Evolutionary conservation across 2,329 filamentous ascomycete genomes (phyloP), one percentile per base, ranked within the genome.

Genomic region (Nigrospora osmanthi): DNA sequence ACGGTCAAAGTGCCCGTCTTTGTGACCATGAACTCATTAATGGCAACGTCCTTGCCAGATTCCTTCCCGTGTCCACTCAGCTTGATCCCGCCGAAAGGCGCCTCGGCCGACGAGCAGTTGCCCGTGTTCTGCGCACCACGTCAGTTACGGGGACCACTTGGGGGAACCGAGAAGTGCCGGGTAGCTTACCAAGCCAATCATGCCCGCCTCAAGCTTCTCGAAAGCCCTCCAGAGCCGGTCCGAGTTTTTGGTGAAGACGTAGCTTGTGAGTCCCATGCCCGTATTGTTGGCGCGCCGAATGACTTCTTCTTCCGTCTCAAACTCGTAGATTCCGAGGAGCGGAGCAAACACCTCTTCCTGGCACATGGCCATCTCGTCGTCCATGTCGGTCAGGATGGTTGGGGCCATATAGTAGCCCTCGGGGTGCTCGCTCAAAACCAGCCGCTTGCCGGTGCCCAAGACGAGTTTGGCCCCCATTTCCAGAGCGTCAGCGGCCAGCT

Each of bases 361-460:
- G 13, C 58, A 58, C 43, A 71, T 70, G 36, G 61, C 68, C 72
- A 80, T 78, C 6, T 69, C 59, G 9, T 63, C 57, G 12, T 66
- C 71, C 11, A 73, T 65, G 28, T 70, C 67, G 2, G 70, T 66
- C 45, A 81, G 68, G 40, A 82, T 64, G 0, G 77, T 79, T 0
- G 78, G 78, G 53, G 75, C 71, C 61, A 86, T 85, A 68, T 85
- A 88, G 62, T 83, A 87, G 5, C 81, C 80, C 4, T 47, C 44
- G 2, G 38, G 12, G 23, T 32, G 46, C 2, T 41, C 41, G 11
- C 46, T 49, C 13, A 51, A 16, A 2, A 59, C 58, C 2, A 67
- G 60, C 3, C 81, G 68, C 61, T 72, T 52, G 57, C 73, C 70
- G 2, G 78, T 81, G 12, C 84, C 84, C 16, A 81, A 65, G 1